Base-by-base conservation (phyloP, 495 filamentous ascomycete species). In the Talaromyces borbonicus region DNA sequence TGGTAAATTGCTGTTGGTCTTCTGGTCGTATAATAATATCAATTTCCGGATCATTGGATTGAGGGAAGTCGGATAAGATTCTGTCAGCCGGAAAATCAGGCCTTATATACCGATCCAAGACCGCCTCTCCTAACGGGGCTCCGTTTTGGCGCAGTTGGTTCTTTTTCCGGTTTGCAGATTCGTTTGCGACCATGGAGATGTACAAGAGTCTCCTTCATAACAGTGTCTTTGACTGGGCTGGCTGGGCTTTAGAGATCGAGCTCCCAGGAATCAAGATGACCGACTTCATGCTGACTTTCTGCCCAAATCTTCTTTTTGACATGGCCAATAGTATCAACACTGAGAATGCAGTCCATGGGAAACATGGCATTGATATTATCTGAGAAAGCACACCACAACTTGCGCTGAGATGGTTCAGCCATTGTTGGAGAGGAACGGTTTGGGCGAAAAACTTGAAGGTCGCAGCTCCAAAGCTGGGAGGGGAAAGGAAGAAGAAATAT, bases 61-160 rank as follows among this genome's bases (percentile, higher is more conserved):
- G 41, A 32, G 41, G 41, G 26, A 45, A 45, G 42, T 45, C 30
- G 25, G 24, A 45, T 45, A 31, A 45, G 6, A 45, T n/a, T n/a
- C n/a, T n/a, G n/a, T n/a, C n/a, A n/a, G n/a, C n/a, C n/a, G n/a
- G n/a, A n/a, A n/a, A n/a, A n/a, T n/a, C n/a, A n/a, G n/a, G n/a
- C n/a, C n/a, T n/a, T n/a, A n/a, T n/a, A n/a, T n/a, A n/a, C n/a
- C n/a, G n/a, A n/a, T n/a, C n/a, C n/a, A n/a, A n/a, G n/a, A n/a
- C n/a, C n/a, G n/a, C n/a, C n/a, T n/a, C n/a, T n/a, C n/a, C n/a
- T n/a, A n/a, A n/a, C n/a, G n/a, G n/a, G n/a, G n/a, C n/a, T n/a
- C n/a, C n/a, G n/a, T n/a, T n/a, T n/a, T n/a, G n/a, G n/a, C n/a
- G n/a, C n/a, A n/a, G n/a, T n/a, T n/a, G n/a, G n/a, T n/a, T n/a